Percentiles rank a stretch among this genome's conserved stretches.
Evolutionary conservation across 2,329 filamentous ascomycete species (phyloP).

Genomic region (Pseudocercospora fijiensis): DNA sequence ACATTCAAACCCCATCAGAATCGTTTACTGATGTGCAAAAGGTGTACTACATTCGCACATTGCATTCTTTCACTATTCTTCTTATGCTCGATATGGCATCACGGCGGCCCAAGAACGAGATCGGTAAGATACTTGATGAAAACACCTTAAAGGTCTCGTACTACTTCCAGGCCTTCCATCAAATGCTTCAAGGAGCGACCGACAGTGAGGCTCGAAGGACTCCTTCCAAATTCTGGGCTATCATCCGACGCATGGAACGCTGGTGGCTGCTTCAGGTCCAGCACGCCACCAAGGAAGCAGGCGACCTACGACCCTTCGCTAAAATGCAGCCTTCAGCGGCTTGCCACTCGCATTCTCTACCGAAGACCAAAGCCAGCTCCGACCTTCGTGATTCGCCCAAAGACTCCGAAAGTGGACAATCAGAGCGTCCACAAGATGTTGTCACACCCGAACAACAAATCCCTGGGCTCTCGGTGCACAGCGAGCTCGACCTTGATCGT

Average conservation of each 20-base stretch:
- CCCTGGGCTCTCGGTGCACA: background rate
- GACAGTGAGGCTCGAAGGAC: conserved; percentile 3
- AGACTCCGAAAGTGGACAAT: background rate
- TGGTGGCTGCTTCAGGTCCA: conserved; percentile 10
- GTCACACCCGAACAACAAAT: background rate
- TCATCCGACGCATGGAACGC: conserved; percentile 7
- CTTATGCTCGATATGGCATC: conserved; percentile 11
- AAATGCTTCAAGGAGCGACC: background rate
- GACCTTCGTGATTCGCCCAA: background rate
- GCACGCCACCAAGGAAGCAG: background rate
- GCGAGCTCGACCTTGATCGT: background rate
- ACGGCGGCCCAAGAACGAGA: conserved; percentile 9
- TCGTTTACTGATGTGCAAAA: background rate
- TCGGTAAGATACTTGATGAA: conserved; percentile 13
- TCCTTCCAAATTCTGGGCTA: conserved; percentile 5
- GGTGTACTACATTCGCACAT: conserved; percentile 14
- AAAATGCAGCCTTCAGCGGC: background rate
- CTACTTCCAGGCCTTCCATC: conserved; percentile 10
- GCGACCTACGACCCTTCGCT: conserved; percentile 5
- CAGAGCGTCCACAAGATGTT: background rate
- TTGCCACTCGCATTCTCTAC: background rate
- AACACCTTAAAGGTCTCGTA: conserved; percentile 1
- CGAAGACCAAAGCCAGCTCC: background rate
- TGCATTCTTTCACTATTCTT: conserved; percentile 10
- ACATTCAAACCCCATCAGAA: background rate